Evolutionary conservation across 495 filamentous ascomycete species (phyloP), one percentile per base, ranked within the genome.

Genomic region (Baudoinia panamericana): DNA sequence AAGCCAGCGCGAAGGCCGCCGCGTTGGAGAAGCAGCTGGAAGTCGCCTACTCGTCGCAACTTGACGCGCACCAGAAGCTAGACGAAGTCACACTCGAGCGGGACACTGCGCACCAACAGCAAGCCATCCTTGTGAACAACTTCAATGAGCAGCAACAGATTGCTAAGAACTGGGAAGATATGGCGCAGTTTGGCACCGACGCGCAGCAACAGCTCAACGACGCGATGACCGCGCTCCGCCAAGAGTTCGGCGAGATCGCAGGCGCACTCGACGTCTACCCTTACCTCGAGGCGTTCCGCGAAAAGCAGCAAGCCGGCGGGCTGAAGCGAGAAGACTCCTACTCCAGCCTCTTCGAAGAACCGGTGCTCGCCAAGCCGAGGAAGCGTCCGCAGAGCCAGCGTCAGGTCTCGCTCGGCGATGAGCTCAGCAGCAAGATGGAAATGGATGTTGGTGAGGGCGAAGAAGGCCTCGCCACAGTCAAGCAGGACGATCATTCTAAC

Each of bases 161-260:
- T n/a, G n/a, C n/a, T n/a, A n/a, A n/a, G n/a, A n/a, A n/a, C n/a
- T n/a, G n/a, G n/a, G n/a, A n/a, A n/a, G n/a, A n/a, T n/a, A n/a
- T n/a, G n/a, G n/a, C n/a, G n/a, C n/a, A n/a, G n/a, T n/a, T n/a
- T n/a, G n/a, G n/a, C n/a, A n/a, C n/a, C n/a, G n/a, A n/a, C n/a
- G n/a, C 36, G 36, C 36, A 39, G 36, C 3, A 39, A 16, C 23
- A 39, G 15, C 26, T 39, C 15, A 16, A 39, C 3, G 19, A 30
- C 24, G 24, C 30, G 13, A 5, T 28, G 36, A 2, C 28, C 16
- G 6, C 21, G 8, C 30, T 39, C 26, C 4, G 19, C 24, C n/a
- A 39, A 13, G 36, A 39, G 25, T 39, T 39, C 26, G 19, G 10
- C 15, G 15, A 28, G n/a, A 4, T 28, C 8, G 2, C 36, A 15